Evolutionary conservation across 441 rosid genomes (phyloP).

Genomic region (Isatis lusitanica): DNA sequence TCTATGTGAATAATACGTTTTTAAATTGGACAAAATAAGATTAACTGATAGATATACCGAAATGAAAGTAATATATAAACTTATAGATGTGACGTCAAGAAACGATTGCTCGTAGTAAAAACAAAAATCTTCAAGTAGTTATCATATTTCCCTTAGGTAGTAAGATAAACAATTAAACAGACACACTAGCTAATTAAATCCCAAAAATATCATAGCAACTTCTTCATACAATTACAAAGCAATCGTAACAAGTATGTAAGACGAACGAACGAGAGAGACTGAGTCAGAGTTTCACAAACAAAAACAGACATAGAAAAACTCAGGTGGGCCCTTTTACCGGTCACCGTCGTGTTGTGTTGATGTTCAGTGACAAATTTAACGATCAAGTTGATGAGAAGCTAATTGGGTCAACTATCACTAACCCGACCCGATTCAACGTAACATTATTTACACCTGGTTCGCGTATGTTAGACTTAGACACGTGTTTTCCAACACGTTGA

Average conservation of each 20-base stretch:
- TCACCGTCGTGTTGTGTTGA: conserved; percentile 9
- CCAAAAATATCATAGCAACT: not conserved
- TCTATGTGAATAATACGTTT: not conserved
- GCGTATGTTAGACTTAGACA: not conserved
- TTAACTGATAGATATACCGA: not conserved
- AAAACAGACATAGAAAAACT: not conserved
- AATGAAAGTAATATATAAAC: not conserved
- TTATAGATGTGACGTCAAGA: not conserved
- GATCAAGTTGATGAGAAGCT: conserved; percentile 27
- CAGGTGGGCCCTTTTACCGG: not conserved
- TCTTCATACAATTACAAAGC: not conserved
- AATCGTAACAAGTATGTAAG: not conserved
- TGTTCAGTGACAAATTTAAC: not conserved
- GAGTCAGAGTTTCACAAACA: conserved; percentile 20
- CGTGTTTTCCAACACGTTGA: conserved; percentile 26
- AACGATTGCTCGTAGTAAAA: not conserved
- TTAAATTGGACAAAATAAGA: not conserved
- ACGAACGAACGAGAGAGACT: not conserved
- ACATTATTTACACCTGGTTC: conserved; percentile 13
- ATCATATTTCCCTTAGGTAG: not conserved
- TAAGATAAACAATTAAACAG: not conserved
- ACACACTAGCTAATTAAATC: not conserved
- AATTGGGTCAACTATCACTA: conserved; percentile 18
- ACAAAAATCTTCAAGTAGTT: not conserved
- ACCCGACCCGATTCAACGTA: not conserved